phyloP scores from a whole-genome alignment of 805 yeast genomes.

The Crinitomyces ghanaensis region DNA sequence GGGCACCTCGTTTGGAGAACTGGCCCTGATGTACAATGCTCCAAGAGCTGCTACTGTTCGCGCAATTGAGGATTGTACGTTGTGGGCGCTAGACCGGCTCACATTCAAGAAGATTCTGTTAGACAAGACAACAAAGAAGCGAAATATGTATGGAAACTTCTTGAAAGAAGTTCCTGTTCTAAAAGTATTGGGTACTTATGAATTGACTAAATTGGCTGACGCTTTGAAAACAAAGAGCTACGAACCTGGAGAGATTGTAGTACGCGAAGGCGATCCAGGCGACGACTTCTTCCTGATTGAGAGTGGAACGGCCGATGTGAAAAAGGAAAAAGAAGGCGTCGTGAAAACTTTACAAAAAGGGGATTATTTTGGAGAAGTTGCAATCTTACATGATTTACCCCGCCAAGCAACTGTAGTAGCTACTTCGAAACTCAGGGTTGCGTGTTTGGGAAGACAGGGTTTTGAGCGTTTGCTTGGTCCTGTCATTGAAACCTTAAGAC shows the following conservation, averaged over 20 bases:
- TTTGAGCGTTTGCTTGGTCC: conserved; percentile 92
- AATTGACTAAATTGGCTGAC: conserved; percentile 87
- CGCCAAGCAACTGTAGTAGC: conserved; percentile 91
- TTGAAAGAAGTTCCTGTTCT: conserved; percentile 78
- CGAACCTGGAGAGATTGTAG: conserved; percentile 60
- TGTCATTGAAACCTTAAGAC: conserved; percentile 75
- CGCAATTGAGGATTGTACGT: conserved; percentile 56
- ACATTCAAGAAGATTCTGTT: conserved; percentile 86
- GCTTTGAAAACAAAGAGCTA: conserved; percentile 74
- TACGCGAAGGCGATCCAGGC: conserved; percentile 78
- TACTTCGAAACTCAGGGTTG: conserved; percentile 63
- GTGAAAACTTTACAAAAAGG: conserved; percentile 55
- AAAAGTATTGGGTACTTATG: conserved; percentile 58
- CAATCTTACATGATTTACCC: conserved; percentile 81
- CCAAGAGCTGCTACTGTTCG: conserved; percentile 94
- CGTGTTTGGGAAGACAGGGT: conserved; percentile 84
- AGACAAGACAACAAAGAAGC: conserved; percentile 83
- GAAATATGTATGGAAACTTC: conserved; percentile 82
- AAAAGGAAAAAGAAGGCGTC: conserved; percentile 45
- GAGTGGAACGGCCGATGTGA: conserved; percentile 71
- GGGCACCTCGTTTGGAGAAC: conserved; percentile 91
- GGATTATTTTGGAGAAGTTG: conserved; percentile 94
- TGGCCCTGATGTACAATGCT: conserved; percentile 93
- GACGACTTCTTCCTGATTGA: conserved; percentile 66
- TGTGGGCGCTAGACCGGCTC: conserved; percentile 90